Conservation (phyloP, 805 yeast species). For the Yarrowia alimentaria region DNA sequence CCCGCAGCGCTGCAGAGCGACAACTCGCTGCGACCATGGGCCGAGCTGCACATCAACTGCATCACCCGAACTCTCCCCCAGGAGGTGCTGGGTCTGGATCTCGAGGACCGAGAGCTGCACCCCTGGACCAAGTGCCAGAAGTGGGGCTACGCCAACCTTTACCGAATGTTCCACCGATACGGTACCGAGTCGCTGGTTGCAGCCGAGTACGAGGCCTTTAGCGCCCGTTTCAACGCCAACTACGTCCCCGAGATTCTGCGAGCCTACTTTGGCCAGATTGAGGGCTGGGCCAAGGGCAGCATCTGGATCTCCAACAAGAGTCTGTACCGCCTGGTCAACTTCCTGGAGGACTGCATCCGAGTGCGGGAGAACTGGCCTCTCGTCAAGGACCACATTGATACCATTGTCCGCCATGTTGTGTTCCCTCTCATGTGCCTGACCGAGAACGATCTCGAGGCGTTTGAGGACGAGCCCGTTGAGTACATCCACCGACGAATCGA, state of each 20-base stretch:
- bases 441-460: conserved; percentile 53
- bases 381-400: conserved; percentile 62
- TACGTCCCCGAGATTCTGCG: conserved; percentile 73
- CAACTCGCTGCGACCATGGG: conserved; percentile 62
- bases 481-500: conserved; percentile 74
- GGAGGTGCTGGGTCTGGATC: conserved; percentile 51
- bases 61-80: conserved; percentile 60
- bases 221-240: conserved; percentile 50
- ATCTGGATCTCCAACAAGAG: conserved; percentile 71
- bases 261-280: conserved; percentile 63
- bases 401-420: conserved; percentile 66
- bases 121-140: conserved; percentile 78
- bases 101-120: conserved; percentile 50
- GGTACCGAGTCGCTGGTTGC: conserved; percentile 31
- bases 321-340: conserved; percentile 62
- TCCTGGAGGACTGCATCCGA: conserved; percentile 59
- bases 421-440: conserved; percentile 62
- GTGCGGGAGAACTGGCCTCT: conserved; percentile 63
- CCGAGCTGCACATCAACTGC: conserved; percentile 67
- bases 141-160: conserved; percentile 72
- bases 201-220: conserved; percentile 58
- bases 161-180: conserved; percentile 50
- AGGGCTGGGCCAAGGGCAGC: conserved; percentile 63
- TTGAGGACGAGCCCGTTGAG: conserved; percentile 85
- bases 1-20: conserved; percentile 61